phyloP scores from a whole-genome alignment of 2,329 filamentous ascomycete genomes.

The Lomentospora prolificans region DNA sequence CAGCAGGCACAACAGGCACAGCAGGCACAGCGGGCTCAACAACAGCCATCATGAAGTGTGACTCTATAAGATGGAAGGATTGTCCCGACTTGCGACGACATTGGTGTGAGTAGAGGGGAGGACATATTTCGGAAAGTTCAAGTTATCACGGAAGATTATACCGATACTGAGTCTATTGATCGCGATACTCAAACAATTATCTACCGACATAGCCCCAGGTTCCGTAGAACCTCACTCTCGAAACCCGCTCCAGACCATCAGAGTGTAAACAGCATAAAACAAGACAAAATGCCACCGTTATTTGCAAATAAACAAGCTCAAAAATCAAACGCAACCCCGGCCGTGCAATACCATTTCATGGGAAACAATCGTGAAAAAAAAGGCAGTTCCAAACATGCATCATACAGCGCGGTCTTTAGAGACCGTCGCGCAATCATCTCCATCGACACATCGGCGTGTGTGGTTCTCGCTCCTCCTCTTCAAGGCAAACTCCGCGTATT shows the following conservation, averaged over 20 bases:
- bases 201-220: no score
- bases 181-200: background rate
- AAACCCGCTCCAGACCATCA: no score
- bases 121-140: no score
- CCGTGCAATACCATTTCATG: background rate
- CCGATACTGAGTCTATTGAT: slow-evolving; percentile 7
- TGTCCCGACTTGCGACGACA: no score
- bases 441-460: background rate
- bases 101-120: no score
- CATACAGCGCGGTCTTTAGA: background rate
- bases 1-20: background rate
- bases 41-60: background rate
- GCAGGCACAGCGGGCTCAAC: background rate
- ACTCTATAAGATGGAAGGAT: no score
- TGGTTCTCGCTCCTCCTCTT: no score
- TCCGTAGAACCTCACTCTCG: no score
- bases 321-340: background rate
- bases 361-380: slow-evolving; percentile 1
- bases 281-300: background rate
- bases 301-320: background rate
- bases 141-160: no score
- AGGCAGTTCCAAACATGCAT: background rate
- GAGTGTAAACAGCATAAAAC: background rate
- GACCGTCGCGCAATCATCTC: background rate
- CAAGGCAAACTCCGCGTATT: background rate